These are phyloP conservation scores for Penicillium brasilianum DNA, from an alignment of 2,329 filamentous ascomycete species.

Conservation along the genomic window DNA sequence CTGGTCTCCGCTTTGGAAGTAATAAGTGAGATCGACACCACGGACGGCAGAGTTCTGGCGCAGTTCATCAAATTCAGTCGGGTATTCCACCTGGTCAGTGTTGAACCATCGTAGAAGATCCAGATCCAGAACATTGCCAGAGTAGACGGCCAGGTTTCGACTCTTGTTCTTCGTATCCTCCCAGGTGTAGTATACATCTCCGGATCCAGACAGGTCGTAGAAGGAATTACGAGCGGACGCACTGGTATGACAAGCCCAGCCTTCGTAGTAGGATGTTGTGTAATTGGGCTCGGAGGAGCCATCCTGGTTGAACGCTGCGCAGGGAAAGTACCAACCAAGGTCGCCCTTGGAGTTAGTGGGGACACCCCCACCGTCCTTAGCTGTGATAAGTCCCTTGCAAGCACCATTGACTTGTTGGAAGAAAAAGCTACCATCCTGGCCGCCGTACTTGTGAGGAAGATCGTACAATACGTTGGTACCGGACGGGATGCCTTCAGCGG, in stretches of 20 bases:
- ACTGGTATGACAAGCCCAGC: constrained; percentile 88
- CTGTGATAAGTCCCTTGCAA: constrained; percentile 87
- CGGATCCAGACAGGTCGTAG: constrained; percentile 72
- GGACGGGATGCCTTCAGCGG: constrained; percentile 75
- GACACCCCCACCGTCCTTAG: constrained; percentile 67
- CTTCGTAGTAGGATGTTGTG: constrained; percentile 76
- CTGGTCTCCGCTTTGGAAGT: constrained; percentile 78
- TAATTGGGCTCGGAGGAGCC: constrained; percentile 78
- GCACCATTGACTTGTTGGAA: constrained; percentile 98
- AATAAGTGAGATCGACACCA: constrained; percentile 86
- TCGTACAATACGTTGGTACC: constrained; percentile 85
- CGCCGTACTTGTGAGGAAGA: constrained; percentile 77
- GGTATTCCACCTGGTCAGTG: constrained; percentile 74
- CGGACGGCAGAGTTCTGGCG: constrained; percentile 72
- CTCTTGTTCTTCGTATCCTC: constrained; percentile 86
- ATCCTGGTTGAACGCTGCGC: constrained; percentile 89
- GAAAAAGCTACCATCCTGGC: constrained; percentile 93
- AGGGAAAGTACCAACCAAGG: constrained; percentile 97
- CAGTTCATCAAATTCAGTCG: constrained; percentile 78
- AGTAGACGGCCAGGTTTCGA: constrained; percentile 92
- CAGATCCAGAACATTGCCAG: constrained; percentile 88
- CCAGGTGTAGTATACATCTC: constrained; percentile 97
- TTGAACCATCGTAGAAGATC: constrained; percentile 92
- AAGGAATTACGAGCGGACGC: constrained; percentile 70
- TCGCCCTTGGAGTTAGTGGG: constrained; percentile 75